A percentile compares a stretch with the other conserved stretches of the same genome.
phyloP scores from a whole-genome alignment of 257 asterid species.

The Solanum tacnaense region DNA sequence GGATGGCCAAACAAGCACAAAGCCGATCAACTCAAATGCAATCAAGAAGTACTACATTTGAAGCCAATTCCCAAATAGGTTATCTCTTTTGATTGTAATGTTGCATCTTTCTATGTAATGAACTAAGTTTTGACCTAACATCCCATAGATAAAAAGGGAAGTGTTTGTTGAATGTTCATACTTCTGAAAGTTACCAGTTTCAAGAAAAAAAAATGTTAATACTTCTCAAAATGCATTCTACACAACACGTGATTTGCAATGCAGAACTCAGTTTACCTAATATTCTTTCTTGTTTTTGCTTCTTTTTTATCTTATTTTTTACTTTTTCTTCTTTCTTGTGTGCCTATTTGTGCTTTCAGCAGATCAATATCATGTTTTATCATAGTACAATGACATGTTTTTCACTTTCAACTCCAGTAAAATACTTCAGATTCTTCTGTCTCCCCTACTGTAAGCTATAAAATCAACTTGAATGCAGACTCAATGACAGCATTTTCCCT shows the following conservation, averaged over 20 bases:
- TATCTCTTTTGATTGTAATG: neutral
- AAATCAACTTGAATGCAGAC: neutral
- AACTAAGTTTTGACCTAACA: neutral
- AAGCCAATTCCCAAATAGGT: neutral
- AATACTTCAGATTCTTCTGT: neutral
- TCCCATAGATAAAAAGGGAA: neutral
- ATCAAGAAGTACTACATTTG: neutral
- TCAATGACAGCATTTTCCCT: neutral
- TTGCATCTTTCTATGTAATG: neutral
- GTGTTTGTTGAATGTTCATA: neutral
- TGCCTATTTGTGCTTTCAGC: neutral
- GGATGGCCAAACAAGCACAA: neutral
- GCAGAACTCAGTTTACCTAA: neutral
- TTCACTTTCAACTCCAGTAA: neutral
- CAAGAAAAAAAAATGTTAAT: neutral
- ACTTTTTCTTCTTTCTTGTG: neutral
- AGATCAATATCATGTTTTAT: neutral
- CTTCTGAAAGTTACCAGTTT: neutral
- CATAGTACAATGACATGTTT: neutral
- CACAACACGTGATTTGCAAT: neutral
- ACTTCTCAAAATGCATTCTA: neutral
- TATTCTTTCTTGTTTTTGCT: neutral
- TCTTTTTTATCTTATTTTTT: neutral
- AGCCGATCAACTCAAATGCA: neutral
- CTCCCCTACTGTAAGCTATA: neutral